These are phyloP conservation scores for Cyclotella baltica DNA, from an alignment of 108 stramenopile species.

Conservation along the genomic window DNA sequence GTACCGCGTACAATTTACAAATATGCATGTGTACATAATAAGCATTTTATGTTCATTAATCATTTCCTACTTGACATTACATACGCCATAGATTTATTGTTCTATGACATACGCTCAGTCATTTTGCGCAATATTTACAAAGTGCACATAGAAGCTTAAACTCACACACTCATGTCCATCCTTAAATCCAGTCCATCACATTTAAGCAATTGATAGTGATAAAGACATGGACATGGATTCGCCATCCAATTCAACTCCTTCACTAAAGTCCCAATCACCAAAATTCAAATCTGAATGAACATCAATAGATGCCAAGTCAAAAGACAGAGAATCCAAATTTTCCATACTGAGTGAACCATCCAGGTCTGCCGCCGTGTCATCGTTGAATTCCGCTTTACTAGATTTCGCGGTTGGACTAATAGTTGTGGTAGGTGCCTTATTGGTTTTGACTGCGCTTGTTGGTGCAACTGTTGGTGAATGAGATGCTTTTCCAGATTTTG, in stretches of 20 bases:
- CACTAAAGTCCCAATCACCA: not conserved
- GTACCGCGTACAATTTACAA: too few relatives aligned
- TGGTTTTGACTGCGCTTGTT: too few relatives aligned
- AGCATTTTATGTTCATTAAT: too few relatives aligned
- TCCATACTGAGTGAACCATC: slow-evolving; percentile 1
- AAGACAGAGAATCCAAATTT: not conserved
- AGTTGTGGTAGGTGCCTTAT: not conserved
- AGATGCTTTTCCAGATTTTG: too few relatives aligned
- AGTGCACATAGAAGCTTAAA: too few relatives aligned
- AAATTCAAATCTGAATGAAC: not conserved
- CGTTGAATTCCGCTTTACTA: slow-evolving; percentile 9
- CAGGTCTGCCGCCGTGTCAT: too few relatives aligned
- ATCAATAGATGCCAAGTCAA: not conserved
- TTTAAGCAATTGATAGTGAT: not conserved
- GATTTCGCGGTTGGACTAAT: not conserved
- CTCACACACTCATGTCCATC: not conserved
- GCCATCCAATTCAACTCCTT: not conserved
- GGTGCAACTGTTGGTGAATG: too few relatives aligned
- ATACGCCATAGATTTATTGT: too few relatives aligned
- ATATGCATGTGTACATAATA: too few relatives aligned
- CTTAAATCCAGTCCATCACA: not conserved
- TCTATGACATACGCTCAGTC: too few relatives aligned
- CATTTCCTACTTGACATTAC: too few relatives aligned
- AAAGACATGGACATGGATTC: slow-evolving; percentile 9
- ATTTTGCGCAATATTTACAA: too few relatives aligned